Evolutionary conservation across 31 red algal genomes (phyloP), one percentile per base, ranked within the genome.

Genomic region (Endocladia muricata): DNA sequence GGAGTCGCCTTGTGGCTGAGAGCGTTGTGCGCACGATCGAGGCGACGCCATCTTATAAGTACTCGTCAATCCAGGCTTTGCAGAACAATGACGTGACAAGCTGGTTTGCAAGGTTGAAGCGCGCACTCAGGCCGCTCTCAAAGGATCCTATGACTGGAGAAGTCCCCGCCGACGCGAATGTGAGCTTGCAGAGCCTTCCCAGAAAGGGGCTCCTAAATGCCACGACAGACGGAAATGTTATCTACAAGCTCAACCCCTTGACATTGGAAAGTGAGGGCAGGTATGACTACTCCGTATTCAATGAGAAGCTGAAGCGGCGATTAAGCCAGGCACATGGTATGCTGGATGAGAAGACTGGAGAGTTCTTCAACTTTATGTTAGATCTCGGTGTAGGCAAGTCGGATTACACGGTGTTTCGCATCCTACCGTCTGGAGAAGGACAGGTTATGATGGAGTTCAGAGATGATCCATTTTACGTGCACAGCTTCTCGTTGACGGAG

Each of bases 341-440:
- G 13, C 55, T 63, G 30, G 79, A 84, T 73, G 17, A 29, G 11
- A 26, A 47, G 6, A 84, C 72, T 28, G 79, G 80, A 6, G 88
- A 91, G 26, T 79, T 74, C 43, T 72, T 77, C 21, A 91, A 91
- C 64, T 91, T 67, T 55, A 63, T 40, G 4, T 79, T 57, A 42
- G 55, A 52, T 22, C 74, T 91, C 25, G 60, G 59, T 28, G 31
- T 41, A 6, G 43, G 47, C 0, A 48, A 66, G 1, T 73, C 72
- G 0, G 43, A 55, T 8, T 91, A 84, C 37, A 71, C 25, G 3
- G 74, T 91, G 0, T 84, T 91, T 66, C 47, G 63, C 37, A 34
- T 91, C 31, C 51, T 32, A 32, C n/a, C 59, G 1, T 41, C 21
- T 25, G 88, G 88, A 0, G 37, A 28, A 1, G 65, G 61, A 34